A percentile compares a stretch with the other conserved stretches of the same genome.
Evolutionary conservation across 257 asterid genomes (phyloP).

Genomic region (Plantago ovata): DNA sequence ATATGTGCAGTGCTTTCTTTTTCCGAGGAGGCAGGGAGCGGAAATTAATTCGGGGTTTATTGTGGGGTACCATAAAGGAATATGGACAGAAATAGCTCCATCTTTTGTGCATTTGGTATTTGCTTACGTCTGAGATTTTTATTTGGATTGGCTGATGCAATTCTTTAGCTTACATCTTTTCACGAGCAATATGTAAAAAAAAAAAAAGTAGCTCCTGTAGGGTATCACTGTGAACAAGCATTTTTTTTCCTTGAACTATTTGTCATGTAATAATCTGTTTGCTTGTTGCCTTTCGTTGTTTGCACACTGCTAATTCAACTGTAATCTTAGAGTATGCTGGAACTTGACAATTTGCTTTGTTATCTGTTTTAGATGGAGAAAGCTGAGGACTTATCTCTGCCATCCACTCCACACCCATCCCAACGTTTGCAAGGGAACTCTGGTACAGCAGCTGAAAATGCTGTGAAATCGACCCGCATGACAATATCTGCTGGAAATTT

Average conservation of each 20-base stretch:
- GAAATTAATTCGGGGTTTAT: too few species aligned
- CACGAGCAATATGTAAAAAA: background rate
- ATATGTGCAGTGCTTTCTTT: too few species aligned
- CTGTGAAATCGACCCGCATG: constrained; percentile 51
- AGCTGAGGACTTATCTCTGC: constrained; percentile 47
- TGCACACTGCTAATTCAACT: constrained; percentile 16
- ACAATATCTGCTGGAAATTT: constrained; percentile 47
- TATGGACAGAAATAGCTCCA: background rate
- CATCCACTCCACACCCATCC: constrained; percentile 44
- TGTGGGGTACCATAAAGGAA: too few species aligned
- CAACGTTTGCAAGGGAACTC: constrained; percentile 43
- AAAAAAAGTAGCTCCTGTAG: too few species aligned
- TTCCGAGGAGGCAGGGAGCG: too few species aligned
- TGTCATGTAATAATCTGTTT: background rate
- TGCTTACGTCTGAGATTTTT: background rate
- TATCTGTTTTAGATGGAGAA: constrained; percentile 68
- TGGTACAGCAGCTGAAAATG: constrained; percentile 47
- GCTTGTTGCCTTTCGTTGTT: constrained; percentile 2
- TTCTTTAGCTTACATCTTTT: background rate
- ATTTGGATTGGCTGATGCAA: too few species aligned
- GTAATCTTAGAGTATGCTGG: constrained; percentile 6
- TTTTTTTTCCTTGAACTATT: too few species aligned
- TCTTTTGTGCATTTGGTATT: background rate
- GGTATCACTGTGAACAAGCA: too few species aligned
- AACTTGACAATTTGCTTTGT: constrained; percentile 10